Percentiles rank a stretch among this genome's conserved stretches.
Conservation (phyloP, 345 rosid species). For the Ailanthus altissimus region DNA sequence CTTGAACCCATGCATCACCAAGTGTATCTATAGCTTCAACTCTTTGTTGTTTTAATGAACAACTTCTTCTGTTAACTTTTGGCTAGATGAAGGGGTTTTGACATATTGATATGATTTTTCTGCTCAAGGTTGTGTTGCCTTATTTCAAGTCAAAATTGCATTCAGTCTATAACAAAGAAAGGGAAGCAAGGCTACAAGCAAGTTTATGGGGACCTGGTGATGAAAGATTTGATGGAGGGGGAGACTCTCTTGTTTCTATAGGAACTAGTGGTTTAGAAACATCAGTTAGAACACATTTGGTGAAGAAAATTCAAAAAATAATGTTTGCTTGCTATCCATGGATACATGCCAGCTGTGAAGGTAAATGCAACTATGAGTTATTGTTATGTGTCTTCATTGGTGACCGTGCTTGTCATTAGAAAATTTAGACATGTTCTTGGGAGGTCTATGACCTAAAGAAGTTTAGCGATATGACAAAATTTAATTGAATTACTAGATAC, state of each 20-base stretch:
- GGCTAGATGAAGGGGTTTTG: constrained; percentile 21
- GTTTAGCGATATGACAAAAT: background rate
- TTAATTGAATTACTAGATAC: background rate
- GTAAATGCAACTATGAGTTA: constrained; percentile 40
- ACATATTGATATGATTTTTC: constrained; percentile 21
- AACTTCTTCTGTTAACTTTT: background rate
- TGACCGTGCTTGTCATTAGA: constrained; percentile 2
- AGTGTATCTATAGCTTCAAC: background rate
- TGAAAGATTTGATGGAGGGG: constrained; percentile 58
- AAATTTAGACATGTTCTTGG: constrained; percentile 9
- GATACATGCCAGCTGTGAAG: constrained; percentile 95
- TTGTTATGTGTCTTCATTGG: constrained; percentile 13
- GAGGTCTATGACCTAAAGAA: constrained; percentile 8
- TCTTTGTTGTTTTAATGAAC: background rate
- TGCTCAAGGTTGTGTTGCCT: constrained; percentile 85
- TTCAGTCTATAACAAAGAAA: constrained; percentile 83
- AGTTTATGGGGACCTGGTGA: constrained; percentile 93
- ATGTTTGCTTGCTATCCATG: constrained; percentile 84
- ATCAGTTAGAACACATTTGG: constrained; percentile 57
- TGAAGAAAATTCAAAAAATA: constrained; percentile 68
- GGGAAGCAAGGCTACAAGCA: constrained; percentile 93
- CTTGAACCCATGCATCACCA: background rate
- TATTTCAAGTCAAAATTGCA: constrained; percentile 88
- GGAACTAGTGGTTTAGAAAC: constrained; percentile 45
- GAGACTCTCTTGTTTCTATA: constrained; percentile 46